phyloP scores from a whole-genome alignment of 768 basidiomycete species.

The Stropharia rugosoannulata region DNA sequence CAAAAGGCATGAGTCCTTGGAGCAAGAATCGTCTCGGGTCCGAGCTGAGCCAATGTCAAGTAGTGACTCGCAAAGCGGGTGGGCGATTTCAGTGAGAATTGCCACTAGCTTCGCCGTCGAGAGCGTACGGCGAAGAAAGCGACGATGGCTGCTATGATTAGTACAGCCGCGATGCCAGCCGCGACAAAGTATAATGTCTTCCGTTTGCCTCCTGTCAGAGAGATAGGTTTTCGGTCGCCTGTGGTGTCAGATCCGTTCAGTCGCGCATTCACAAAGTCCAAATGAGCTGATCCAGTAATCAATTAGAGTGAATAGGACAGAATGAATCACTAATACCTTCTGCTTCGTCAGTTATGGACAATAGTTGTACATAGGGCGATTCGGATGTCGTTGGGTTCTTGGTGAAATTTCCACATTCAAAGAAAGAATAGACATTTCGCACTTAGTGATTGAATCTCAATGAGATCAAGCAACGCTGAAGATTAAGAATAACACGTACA shows the following conservation, averaged over 20 bases:
- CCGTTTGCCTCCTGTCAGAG: not conserved
- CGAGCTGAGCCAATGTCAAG: too few relatives aligned
- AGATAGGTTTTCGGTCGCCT: slow-evolving; percentile 10
- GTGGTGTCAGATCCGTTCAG: slow-evolving; percentile 32
- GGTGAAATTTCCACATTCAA: slow-evolving; percentile 67
- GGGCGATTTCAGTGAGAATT: too few relatives aligned
- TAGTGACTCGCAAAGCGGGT: too few relatives aligned
- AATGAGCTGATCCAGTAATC: slow-evolving; percentile 26
- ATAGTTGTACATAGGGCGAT: slow-evolving; percentile 62
- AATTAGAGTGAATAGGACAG: not conserved
- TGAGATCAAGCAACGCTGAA: not conserved
- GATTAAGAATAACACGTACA: slow-evolving; percentile 35
- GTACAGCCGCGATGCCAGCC: slow-evolving; percentile 2
- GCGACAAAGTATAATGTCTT: slow-evolving; percentile 19
- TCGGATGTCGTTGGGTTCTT: slow-evolving; percentile 36
- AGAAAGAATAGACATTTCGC: slow-evolving; percentile 61
- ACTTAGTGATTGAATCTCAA: slow-evolving; percentile 34
- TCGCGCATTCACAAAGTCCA: slow-evolving; percentile 33
- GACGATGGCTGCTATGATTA: not conserved
- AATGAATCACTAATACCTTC: slow-evolving; percentile 27
- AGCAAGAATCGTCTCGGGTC: too few relatives aligned
- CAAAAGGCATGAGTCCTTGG: too few relatives aligned
- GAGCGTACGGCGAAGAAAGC: not conserved
- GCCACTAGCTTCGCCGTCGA: not conserved
- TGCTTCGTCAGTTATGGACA: slow-evolving; percentile 50